Evolutionary conservation across 1,139 yeast species (phyloP).

Genomic region (Yamadazyma dendronema): DNA sequence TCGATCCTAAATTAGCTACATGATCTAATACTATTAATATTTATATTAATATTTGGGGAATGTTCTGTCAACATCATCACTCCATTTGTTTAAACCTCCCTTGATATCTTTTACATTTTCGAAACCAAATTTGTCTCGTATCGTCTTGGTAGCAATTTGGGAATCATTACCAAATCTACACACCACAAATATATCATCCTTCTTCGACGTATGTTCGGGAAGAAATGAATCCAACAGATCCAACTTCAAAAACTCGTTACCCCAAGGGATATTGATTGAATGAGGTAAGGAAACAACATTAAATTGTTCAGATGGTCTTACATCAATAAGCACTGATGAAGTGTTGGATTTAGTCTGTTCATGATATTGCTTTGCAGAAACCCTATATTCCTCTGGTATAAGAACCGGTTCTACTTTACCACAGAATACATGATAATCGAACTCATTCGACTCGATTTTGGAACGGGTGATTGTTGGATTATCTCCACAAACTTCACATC

Average conservation of each 20-base stretch:
- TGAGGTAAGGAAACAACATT: conserved; percentile 59
- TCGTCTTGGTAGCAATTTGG: conserved; percentile 62
- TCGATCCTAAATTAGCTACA: conserved; percentile 28
- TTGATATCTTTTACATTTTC: conserved; percentile 59
- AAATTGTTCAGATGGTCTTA: conserved; percentile 77
- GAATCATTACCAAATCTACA: conserved; percentile 95
- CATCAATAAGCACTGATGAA: conserved; percentile 62
- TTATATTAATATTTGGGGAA: conserved; percentile 64
- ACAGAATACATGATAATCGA: conserved; percentile 74
- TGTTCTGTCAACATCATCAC: conserved; percentile 53
- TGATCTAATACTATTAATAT: too few relatives aligned
- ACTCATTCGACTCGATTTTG: conserved; percentile 41
- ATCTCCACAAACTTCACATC: conserved; percentile 68
- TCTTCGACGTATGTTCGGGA: conserved; percentile 23
- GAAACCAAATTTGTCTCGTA: conserved; percentile 51
- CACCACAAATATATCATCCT: conserved; percentile 43
- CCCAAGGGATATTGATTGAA: conserved; percentile 66
- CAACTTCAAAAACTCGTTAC: conserved; percentile 38
- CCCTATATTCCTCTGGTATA: conserved; percentile 39
- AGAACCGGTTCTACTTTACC: conserved; percentile 53
- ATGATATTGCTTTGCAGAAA: conserved; percentile 46
- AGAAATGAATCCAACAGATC: conserved; percentile 22
- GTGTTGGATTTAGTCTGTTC: conserved; percentile 13
- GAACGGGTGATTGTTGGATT: conserved; percentile 45
- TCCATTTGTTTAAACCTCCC: conserved; percentile 81